Evolutionary conservation across 768 basidiomycete genomes (phyloP).

Genomic region (Pleurotus tuoliensis): DNA sequence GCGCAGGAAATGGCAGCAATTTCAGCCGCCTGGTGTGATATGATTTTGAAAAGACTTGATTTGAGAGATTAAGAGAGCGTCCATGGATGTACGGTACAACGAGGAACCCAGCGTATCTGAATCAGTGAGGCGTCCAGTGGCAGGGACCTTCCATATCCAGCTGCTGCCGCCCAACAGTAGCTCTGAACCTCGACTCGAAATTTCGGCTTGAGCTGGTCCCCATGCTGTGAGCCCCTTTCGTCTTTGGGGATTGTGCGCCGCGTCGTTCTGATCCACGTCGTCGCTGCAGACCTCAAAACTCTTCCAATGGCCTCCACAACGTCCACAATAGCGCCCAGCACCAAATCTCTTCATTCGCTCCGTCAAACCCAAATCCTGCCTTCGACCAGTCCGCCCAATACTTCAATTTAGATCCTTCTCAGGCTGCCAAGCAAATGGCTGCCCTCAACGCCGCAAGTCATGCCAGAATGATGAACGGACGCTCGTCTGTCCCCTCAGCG

Average conservation of each 20-base stretch:
- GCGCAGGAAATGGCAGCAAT: too few species aligned
- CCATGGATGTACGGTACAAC: too few species aligned
- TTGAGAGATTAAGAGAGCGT: too few species aligned
- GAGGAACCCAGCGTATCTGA: too few species aligned
- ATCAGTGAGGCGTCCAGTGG: background rate
- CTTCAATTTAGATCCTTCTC: constrained; percentile 60
- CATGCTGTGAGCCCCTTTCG: constrained; percentile 30
- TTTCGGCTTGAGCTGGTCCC: background rate
- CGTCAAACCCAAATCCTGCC: constrained; percentile 9
- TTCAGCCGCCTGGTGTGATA: too few species aligned
- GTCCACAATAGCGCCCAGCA: constrained; percentile 23
- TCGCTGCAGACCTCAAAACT: constrained; percentile 33
- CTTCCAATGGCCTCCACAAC: constrained; percentile 28
- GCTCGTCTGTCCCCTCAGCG: constrained; percentile 26
- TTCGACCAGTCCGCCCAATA: constrained; percentile 33
- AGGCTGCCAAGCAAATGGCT: constrained; percentile 79
- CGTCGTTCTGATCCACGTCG: constrained; percentile 6
- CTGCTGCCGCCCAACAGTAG: background rate
- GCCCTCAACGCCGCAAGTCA: constrained; percentile 64
- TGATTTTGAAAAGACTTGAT: background rate
- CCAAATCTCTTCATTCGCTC: constrained; percentile 24
- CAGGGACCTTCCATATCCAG: background rate
- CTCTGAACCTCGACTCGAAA: background rate
- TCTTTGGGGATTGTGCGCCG: background rate
- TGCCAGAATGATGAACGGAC: constrained; percentile 55